Conservation (phyloP, 352 stramenopile genomes). For the Phytophthora chlamydospora region DNA sequence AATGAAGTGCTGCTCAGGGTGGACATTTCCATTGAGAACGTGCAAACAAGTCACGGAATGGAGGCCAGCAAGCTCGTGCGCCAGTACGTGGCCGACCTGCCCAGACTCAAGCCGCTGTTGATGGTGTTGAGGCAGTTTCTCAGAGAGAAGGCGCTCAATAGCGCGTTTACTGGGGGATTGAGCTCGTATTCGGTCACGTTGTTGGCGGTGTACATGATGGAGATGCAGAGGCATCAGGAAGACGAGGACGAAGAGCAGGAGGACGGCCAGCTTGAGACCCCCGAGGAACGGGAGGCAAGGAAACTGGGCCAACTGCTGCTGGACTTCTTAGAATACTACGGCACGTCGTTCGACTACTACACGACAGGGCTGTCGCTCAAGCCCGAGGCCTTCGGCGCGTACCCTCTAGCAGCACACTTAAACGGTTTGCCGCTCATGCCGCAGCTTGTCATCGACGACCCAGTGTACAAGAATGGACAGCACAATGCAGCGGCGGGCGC, state of each 20-base stretch:
- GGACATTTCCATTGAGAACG: slow-evolving; percentile 91
- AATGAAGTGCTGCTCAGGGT: slow-evolving; percentile 53
- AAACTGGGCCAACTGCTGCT: slow-evolving; percentile 74
- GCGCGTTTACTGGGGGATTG: slow-evolving; percentile 88
- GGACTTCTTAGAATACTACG: slow-evolving; percentile 91
- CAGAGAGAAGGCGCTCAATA: slow-evolving; percentile 88
- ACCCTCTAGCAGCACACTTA: slow-evolving; percentile 61
- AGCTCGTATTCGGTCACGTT: slow-evolving; percentile 90
- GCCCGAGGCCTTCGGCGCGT: slow-evolving; percentile 78
- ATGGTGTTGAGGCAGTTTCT: slow-evolving; percentile 90
- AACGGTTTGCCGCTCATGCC: slow-evolving; percentile 64
- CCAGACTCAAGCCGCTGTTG: slow-evolving; percentile 77
- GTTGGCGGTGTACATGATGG: slow-evolving; percentile 84
- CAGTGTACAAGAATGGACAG: slow-evolving; percentile 75
- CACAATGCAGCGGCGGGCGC: slow-evolving; percentile 81
- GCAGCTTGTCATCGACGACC: slow-evolving; percentile 86
- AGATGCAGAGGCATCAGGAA: slow-evolving; percentile 62
- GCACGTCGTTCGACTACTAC: slow-evolving; percentile 81
- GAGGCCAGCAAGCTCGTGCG: slow-evolving; percentile 85
- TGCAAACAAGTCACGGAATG: slow-evolving; percentile 80
- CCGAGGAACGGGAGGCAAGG: slow-evolving; percentile 29
- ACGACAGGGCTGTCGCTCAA: slow-evolving; percentile 85
- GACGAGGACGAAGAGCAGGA: slow-evolving; percentile 19
- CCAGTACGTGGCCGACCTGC: slow-evolving; percentile 69
- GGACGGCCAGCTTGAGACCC: slow-evolving; percentile 8